Evolutionary conservation across 2,329 filamentous ascomycete genomes (phyloP).

Genomic region (Stachybotrys elegans): DNA sequence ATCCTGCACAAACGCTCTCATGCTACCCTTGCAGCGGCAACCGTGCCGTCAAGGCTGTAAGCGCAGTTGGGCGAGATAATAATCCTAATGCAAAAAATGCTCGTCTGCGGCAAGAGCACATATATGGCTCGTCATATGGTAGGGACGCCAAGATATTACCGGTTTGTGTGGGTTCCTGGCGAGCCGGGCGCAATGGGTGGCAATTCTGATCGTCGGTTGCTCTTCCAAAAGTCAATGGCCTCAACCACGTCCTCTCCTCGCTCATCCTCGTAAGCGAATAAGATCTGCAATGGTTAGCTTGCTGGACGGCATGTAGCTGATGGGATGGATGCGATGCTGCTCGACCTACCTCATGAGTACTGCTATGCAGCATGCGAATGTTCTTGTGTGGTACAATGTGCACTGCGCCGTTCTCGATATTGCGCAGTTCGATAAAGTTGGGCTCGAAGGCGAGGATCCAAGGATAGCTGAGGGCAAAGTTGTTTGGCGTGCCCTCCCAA

Average conservation of each 20-base stretch:
- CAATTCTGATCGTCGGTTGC: slow-evolving; percentile 45
- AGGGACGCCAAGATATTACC: no score
- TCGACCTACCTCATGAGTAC: slow-evolving; percentile 80
- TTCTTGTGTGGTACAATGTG: slow-evolving; percentile 96
- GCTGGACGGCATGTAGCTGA: neutral
- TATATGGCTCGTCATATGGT: no score
- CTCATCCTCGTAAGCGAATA: slow-evolving; percentile 97
- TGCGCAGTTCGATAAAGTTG: slow-evolving; percentile 94
- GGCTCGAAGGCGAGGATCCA: slow-evolving; percentile 97
- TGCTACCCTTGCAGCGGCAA: no score
- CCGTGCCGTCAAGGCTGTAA: no score
- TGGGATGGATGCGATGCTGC: neutral
- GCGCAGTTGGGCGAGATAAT: no score
- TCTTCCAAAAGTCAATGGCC: slow-evolving; percentile 94
- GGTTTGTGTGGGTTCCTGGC: no score
- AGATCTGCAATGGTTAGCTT: slow-evolving; percentile 57
- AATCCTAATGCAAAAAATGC: no score
- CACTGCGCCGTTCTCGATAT: slow-evolving; percentile 90
- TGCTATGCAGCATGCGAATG: slow-evolving; percentile 95
- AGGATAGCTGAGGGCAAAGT: slow-evolving; percentile 90
- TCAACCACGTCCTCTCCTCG: slow-evolving; percentile 88
- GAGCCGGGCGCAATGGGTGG: no score
- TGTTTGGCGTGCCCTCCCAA: slow-evolving; percentile 91
- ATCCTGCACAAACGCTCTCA: no score
- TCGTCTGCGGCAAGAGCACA: no score